Evolutionary conservation across 1,139 yeast species (phyloP).

Genomic region (Candida tropicalis): DNA sequence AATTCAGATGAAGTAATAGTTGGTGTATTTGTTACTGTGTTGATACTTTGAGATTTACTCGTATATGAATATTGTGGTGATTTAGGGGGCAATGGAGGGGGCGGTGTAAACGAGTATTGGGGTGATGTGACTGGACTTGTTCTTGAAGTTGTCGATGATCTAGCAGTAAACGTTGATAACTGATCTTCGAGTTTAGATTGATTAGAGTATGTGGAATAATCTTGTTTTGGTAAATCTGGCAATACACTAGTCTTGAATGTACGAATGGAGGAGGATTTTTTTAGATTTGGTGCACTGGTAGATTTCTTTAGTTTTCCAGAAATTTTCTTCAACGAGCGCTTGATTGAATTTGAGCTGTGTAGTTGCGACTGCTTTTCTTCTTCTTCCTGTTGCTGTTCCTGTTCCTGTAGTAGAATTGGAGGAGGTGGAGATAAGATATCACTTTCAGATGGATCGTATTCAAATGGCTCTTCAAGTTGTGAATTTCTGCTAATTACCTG

Average conservation of each 20-base stretch:
- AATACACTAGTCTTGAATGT: neutral
- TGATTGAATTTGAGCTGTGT: neutral
- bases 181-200: constrained; percentile 6
- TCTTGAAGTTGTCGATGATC: neutral
- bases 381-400: neutral
- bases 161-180: neutral
- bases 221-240: neutral
- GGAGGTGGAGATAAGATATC: too few species aligned
- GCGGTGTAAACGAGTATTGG: neutral
- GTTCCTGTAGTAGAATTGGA: neutral
- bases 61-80: constrained; percentile 1
- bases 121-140: constrained; percentile 1
- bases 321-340: neutral
- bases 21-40: neutral
- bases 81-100: constrained; percentile 5
- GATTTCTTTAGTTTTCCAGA: neutral
- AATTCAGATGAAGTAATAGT: neutral
- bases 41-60: neutral
- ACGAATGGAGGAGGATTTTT: neutral
- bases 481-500: neutral
- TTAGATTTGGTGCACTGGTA: neutral
- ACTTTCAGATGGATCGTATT: neutral
- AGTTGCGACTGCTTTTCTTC: neutral
- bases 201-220: neutral
- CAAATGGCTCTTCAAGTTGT: neutral